Base-by-base conservation (phyloP, 2,329 filamentous ascomycete species). In the Waltergamsia citrina region DNA sequence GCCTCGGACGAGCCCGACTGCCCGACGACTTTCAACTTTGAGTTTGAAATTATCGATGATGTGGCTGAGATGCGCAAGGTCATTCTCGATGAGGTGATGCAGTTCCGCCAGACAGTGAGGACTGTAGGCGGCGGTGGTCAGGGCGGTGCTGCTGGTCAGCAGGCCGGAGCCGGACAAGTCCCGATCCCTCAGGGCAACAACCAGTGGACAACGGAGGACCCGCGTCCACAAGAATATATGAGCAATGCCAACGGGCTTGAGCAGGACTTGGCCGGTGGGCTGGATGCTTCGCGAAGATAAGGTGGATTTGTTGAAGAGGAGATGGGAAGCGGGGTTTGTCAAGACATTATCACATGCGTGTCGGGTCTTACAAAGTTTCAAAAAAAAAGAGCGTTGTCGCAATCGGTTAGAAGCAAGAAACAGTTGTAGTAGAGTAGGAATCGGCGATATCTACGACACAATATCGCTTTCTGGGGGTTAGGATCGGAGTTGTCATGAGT, bases 11-110 rank as follows among this genome's bases (percentile, higher is more conserved):
- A 98, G 67, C 92, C 92, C 15, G 76, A 81, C 43, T 96, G 90
- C 65, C 88, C 88, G 0, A 85, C 82, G 12, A 88, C 86, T 14
- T 98, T 98, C 63, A 88, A 98, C 68, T 98, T 98, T 66, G 83
- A 90, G 56, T 98, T 98, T 52, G 92, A 98, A 59, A 80, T 94
- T n/a, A 78, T 95, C 25, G 90, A 98, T 34, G 92, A 96, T 29
- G 87, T 98, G 15, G 73, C 70, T 16, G 85, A 95, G 47, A 96
- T 98, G 88, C 85, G 92, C 55, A 80, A 81, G 60, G 93, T 95
- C 85, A 98, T 98, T 44, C 69, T 95, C 39, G 82, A 90, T n/a
- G 92, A 98, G 60, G 92, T 98, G 32, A 71, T 78, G 52, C 73
- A 78, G 44, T 98, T 98, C 77, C 78, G 92, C 42, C 69, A 75